Conservation (phyloP, 2,329 filamentous ascomycete genomes). For the Aspergillus fumigatus region DNA sequence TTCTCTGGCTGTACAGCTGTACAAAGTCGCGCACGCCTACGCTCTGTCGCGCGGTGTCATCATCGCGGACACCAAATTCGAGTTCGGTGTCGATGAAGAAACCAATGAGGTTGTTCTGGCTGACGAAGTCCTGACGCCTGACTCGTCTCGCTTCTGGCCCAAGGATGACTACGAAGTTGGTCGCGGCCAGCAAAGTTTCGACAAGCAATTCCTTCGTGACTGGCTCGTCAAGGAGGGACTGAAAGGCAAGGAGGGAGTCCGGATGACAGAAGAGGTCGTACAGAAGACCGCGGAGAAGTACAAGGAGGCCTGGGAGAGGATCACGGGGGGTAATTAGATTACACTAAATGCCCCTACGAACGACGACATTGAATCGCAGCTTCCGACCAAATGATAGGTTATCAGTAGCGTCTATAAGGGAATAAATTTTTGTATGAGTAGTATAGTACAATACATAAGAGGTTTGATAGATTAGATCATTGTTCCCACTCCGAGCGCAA, state of each 20-base stretch:
- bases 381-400: too few relatives aligned
- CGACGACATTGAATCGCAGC: not conserved
- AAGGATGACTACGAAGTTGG: constrained; percentile 68
- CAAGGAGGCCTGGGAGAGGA: constrained; percentile 65
- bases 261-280: constrained; percentile 68
- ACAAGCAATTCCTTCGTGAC: constrained; percentile 81
- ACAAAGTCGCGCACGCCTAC: constrained; percentile 48
- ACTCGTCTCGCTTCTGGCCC: constrained; percentile 83
- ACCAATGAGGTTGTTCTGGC: constrained; percentile 68
- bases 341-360: not conserved
- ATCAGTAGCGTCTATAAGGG: not conserved
- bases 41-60: constrained; percentile 61
- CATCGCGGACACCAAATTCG: constrained; percentile 73
- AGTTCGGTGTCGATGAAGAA: constrained; percentile 65
- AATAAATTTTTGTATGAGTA: constrained; percentile 1
- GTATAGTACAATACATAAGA: not conserved
- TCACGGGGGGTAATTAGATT: constrained; percentile 54
- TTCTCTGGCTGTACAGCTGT: constrained; percentile 60
- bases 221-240: constrained; percentile 71
- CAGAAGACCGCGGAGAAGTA: constrained; percentile 68
- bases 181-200: constrained; percentile 73
- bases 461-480: constrained; percentile 7
- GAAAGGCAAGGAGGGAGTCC: constrained; percentile 69
- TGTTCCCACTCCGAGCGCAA: constrained; percentile 33
- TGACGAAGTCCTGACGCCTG: constrained; percentile 82